Evolutionary conservation across 2,329 filamentous ascomycete genomes (phyloP), one percentile per base, ranked within the genome.

Genomic region (Mycosphaerella arachidis): DNA sequence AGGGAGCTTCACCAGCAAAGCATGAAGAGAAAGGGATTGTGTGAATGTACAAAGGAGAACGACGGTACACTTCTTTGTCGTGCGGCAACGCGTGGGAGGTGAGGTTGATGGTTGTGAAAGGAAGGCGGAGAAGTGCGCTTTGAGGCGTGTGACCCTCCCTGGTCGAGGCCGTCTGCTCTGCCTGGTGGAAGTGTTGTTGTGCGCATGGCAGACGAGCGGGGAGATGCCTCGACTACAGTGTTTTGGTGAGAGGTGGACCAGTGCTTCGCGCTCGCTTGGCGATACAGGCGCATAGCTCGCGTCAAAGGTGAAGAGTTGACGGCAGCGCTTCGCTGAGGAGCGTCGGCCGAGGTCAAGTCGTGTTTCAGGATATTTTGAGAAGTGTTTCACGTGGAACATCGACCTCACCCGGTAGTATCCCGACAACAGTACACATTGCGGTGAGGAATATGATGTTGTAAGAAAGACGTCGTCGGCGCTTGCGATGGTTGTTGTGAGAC

Each of bases 401-500:
- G 40, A 43, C 40, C 16, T 43, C 24, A 24, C 24, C 24, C 12
- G 40, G 13, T 16, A 3, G 16, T n/a, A 8, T 24, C 24, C 24
- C 24, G 24, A 24, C 40, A n/a, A 6, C 40, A n/a, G 13, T n/a
- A 18, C n/a, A 43, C n/a, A 43, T 16, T 4, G 40, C 40, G 40
- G 18, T 8, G 8, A 2, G 4, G 31, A 9, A 35, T 8, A n/a
- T n/a, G n/a, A n/a, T n/a, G n/a, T n/a, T n/a, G 12, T 35, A 1
- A 35, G 8, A 35, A 35, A 35, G 4, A 35, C 12, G 2, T 2
- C 3, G 35, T 37, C 35, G 35, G 35, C 35, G 35, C 10, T 4
- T 37, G 35, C 6, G 16, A 37, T 16, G 16, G 35, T 37, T 37
- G 35, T 37, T 37, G 10, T 5, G 35, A 85, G 70, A 86, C 83